Evolutionary conservation across 768 basidiomycete genomes (phyloP).

Genomic region (Pleurotus tuoliensis): DNA sequence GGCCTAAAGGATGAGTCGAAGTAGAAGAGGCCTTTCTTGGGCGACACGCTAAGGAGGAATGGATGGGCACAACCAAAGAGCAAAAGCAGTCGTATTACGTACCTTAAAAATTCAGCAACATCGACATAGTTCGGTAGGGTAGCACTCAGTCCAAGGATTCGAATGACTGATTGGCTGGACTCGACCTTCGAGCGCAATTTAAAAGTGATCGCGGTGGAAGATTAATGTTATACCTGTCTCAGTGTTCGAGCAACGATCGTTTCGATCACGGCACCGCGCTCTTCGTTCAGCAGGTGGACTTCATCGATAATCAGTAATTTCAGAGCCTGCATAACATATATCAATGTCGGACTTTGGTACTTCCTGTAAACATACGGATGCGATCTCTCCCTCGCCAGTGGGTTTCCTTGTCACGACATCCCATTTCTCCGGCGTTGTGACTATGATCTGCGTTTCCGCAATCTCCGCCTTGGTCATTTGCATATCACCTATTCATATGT

Average conservation of each 20-base stretch:
- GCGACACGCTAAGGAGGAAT: slow-evolving; percentile 65
- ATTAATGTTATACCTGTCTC: slow-evolving; percentile 55
- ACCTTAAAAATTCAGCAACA: slow-evolving; percentile 94
- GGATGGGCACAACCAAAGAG: neutral
- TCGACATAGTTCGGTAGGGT: slow-evolving; percentile 97
- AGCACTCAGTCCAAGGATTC: slow-evolving; percentile 93
- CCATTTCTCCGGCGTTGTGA: slow-evolving; percentile 99
- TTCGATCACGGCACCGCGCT: slow-evolving; percentile 97
- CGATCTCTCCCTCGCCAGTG: slow-evolving; percentile 94
- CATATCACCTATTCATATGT: slow-evolving; percentile 96
- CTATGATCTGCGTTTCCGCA: slow-evolving; percentile 92
- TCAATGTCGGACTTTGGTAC: too few relatives aligned
- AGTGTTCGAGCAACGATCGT: slow-evolving; percentile 95
- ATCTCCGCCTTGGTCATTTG: slow-evolving; percentile 94
- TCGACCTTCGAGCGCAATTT: slow-evolving; percentile 63
- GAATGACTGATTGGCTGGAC: slow-evolving; percentile 91
- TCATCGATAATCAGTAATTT: slow-evolving; percentile 97
- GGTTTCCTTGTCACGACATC: slow-evolving; percentile 98
- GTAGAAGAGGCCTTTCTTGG: slow-evolving; percentile 86
- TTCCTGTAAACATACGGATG: slow-evolving; percentile 56
- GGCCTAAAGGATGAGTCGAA: slow-evolving; percentile 98
- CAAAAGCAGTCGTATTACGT: neutral
- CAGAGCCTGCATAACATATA: slow-evolving; percentile 55
- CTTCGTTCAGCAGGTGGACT: slow-evolving; percentile 95
- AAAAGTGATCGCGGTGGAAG: neutral